Conservation (phyloP, 176 grass and related monocot genomes). For the Rhynchospora tenuis region DNA sequence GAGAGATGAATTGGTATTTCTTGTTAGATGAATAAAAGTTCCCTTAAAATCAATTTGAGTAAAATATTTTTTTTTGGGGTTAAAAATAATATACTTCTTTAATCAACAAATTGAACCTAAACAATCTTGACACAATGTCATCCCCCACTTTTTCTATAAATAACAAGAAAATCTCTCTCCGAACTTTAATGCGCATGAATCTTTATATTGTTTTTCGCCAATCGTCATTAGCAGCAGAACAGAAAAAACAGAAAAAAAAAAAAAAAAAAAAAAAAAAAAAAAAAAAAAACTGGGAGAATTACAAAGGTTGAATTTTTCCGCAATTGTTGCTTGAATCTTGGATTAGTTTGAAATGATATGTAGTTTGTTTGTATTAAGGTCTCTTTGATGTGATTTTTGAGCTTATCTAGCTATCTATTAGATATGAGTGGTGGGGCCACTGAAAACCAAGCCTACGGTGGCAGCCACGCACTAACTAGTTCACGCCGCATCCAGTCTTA, state of each 20-base stretch:
- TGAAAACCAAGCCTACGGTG: conserved; percentile 28
- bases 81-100: background rate
- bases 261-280: background rate
- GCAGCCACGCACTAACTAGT: background rate
- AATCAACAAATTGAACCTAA: background rate
- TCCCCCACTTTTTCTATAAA: background rate
- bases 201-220: background rate
- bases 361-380: conserved; percentile 17
- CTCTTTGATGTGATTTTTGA: conserved; percentile 15
- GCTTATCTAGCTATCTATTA: conserved; percentile 28
- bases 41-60: background rate
- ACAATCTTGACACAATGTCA: background rate
- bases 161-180: background rate
- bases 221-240: background rate
- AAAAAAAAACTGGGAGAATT: background rate
- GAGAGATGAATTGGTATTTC: background rate
- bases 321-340: background rate
- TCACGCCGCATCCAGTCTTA: background rate
- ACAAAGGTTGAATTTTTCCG: conserved; percentile 9
- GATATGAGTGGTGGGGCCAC: conserved; percentile 9
- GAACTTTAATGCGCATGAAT: background rate
- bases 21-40: background rate
- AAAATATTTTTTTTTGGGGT: background rate
- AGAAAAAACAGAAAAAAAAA: background rate
- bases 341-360: conserved; percentile 11